Base-by-base conservation (phyloP, 108 stramenopile genomes). In the Discostella stelligeroides region DNA sequence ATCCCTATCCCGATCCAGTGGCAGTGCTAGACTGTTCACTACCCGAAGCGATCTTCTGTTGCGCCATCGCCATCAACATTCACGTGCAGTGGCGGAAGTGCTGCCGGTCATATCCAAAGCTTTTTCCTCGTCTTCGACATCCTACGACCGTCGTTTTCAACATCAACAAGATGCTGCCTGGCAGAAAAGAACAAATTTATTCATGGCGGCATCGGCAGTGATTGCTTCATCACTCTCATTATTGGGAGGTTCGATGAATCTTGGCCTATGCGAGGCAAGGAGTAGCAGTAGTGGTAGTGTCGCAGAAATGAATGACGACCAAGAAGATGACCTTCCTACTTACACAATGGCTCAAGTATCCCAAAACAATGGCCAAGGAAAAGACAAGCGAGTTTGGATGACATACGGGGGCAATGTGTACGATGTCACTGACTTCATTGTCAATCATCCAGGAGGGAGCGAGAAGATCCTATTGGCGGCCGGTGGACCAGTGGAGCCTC, bases 381-480 rank as follows among this genome's bases (percentile, higher is more conserved):
- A 23, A 8, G 75, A 86, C 58, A 79, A 70, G 48, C 87, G 82
- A 15, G 73, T 92, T 29, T 99, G 97, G 96, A 95, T 98, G 79
- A 90, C 88, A 17, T 96, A 91, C 73, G 84, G 81, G 8, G 93
- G 90, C 15, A 81, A 85, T 40, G 97, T 98, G 2, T 99, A 98
- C 73, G 97, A 99, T 82, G 94, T 98, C 2, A 98, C 98, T 10
- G 81, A 93, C 23, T 99, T 99, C 64, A 78, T 97, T 25, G 75
- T 69, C 23, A 86, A 88, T 73, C 92, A 94, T 80, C 94, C 94
- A 4, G 92, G 92, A 18, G 98, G 98, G 20, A 69, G 74, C 20
- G 91, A 96, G 60, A 97, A 97, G 73, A 95, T 99, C 47, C 48
- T 95, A 38, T 62, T 92, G 73, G 92, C 89, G 17, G 91, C 92